Conservation (phyloP, 164 flowering plant genomes). For the Kalanchoe fedtschenkoi region DNA sequence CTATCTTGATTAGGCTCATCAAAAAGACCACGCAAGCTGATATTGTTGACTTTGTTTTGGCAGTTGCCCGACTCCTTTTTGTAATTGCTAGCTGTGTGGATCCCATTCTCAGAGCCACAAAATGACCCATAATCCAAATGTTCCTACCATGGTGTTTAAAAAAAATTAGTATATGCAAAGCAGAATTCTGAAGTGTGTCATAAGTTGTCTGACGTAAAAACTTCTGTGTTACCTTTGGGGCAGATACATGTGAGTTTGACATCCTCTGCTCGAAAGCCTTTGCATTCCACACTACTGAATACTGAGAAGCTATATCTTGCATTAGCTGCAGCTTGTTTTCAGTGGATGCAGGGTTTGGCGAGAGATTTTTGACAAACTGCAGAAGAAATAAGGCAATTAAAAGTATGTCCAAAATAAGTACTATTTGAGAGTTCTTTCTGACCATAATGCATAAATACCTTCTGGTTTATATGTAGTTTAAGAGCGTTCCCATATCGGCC, state of each 20-base stretch:
- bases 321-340: constrained; percentile 40
- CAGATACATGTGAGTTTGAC: constrained; percentile 20
- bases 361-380: constrained; percentile 41
- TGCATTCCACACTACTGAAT: constrained; percentile 46
- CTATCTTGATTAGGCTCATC: constrained; percentile 2
- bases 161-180: neutral
- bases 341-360: constrained; percentile 29
- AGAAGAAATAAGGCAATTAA: constrained; percentile 4
- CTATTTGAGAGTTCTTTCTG: neutral
- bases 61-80: constrained; percentile 12
- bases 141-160: neutral
- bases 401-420: neutral
- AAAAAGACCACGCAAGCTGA: constrained; percentile 10
- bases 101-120: constrained; percentile 22
- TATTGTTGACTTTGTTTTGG: constrained; percentile 9
- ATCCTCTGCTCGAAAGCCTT: constrained; percentile 41
- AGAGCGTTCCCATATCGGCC: constrained; percentile 4
- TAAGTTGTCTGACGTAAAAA: neutral
- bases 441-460: neutral
- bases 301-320: constrained; percentile 49
- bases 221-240: constrained; percentile 11
- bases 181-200: neutral
- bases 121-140: constrained; percentile 5
- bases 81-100: constrained; percentile 8
- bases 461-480: neutral